phyloP scores from a whole-genome alignment of 768 basidiomycete genomes.

The Lentinula boryana region DNA sequence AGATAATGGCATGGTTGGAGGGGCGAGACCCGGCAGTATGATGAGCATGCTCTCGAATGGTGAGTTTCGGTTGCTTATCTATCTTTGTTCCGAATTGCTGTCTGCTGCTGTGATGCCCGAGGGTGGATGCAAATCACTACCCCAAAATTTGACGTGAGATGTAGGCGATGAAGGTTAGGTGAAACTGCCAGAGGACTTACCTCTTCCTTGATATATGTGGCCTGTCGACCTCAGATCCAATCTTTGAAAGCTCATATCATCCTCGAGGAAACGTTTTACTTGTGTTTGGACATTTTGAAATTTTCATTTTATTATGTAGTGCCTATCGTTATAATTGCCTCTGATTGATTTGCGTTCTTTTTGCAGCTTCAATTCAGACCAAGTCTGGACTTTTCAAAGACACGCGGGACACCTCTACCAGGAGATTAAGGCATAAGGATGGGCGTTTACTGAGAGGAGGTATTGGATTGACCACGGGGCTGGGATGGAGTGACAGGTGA shows the following conservation, averaged over 20 bases:
- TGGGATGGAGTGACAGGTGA: conserved; percentile 73
- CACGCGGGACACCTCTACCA: conserved; percentile 47
- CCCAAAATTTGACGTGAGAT: neutral
- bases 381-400: conserved; percentile 44
- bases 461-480: conserved; percentile 63
- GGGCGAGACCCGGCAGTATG: conserved; percentile 28
- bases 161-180: neutral
- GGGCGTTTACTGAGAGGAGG: conserved; percentile 53
- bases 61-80: conserved; percentile 12
- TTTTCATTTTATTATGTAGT: neutral
- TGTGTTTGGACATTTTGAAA: neutral
- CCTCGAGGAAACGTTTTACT: neutral
- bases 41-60: conserved; percentile 28
- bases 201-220: neutral
- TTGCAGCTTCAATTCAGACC: conserved; percentile 22
- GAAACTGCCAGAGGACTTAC: too few species aligned
- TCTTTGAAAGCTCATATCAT: neutral
- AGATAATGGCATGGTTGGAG: neutral
- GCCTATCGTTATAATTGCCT: neutral
- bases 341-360: neutral
- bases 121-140: neutral
- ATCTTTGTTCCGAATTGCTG: neutral
- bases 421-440: conserved; percentile 58
- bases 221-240: neutral
- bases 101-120: neutral